Conservation (phyloP, 2,329 filamentous ascomycete genomes). For the Diplodia seriata region DNA sequence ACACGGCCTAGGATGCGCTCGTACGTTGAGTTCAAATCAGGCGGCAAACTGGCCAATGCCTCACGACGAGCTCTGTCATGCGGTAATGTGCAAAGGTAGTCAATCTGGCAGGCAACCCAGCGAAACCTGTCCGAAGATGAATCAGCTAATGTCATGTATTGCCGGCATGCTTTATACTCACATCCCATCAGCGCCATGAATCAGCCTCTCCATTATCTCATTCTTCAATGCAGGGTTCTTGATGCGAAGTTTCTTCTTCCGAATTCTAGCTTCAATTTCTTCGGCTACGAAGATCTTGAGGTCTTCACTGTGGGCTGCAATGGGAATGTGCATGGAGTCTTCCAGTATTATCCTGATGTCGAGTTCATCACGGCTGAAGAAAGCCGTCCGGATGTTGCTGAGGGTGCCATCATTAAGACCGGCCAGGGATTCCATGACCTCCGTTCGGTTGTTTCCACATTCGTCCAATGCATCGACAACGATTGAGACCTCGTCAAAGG, state of each 20-base stretch:
- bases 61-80: neutral
- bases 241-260: neutral
- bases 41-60: neutral
- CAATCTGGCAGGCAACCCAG: slow-evolving; percentile 15
- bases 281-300: neutral
- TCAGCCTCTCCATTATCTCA: neutral
- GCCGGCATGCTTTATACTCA: neutral
- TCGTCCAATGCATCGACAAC: slow-evolving; percentile 44
- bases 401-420: neutral
- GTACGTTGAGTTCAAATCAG: neutral
- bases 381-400: neutral
- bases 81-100: neutral
- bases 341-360: neutral
- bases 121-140: slow-evolving; percentile 4
- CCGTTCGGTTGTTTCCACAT: slow-evolving; percentile 33
- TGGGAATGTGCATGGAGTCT: neutral
- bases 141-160: neutral
- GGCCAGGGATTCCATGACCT: slow-evolving; percentile 30
- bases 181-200: slow-evolving; percentile 3
- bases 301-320: slow-evolving; percentile 7
- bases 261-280: neutral
- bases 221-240: neutral
- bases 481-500: slow-evolving; percentile 36
- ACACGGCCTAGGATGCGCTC: slow-evolving; percentile 2
- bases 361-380: slow-evolving; percentile 5